Base-by-base conservation (phyloP, 23 red algal species). In the Gracilaria gracilis region DNA sequence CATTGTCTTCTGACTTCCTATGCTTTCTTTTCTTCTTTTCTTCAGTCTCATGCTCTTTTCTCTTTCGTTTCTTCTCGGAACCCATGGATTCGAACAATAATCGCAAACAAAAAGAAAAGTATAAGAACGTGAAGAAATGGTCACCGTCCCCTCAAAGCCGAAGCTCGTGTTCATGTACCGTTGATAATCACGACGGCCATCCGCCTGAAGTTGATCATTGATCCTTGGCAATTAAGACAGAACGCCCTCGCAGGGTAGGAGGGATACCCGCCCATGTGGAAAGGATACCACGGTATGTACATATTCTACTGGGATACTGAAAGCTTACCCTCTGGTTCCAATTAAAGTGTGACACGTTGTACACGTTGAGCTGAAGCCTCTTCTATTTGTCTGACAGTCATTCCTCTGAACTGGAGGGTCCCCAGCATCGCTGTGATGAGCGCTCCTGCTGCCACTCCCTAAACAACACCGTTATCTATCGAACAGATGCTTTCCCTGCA, bases 31-130 rank as follows among this genome's bases (percentile, higher is more conserved):
- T 58, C 78, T 92, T 71, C 40, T 61, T 67, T 37, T 84, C 80
- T 9, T 77, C 79, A 27, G 47, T 57, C 5, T 74, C 89, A 35
- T 77, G 69, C 17, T 84, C 80, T 55, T 36, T 32, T 57, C 89
- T 67, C 67, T 92, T 92, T 57, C 89, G 57, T 44, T 92, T 92
- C 67, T 92, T 92, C 27, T 92, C 89, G 11, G 89, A 92, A 64
- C 89, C 89, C 89, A 92, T 92, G 23, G 21, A 77, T 31, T 67
- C 14, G 51, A 55, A 9, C 16, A 20, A 24, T 20, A 69, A 65
- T 31, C 23, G 25, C 27, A 24, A 9, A 28, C 23, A 65, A 6
- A 25, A 65, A 31, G 4, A 24, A 2, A 65, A 32, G 23, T 28
- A 28, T 9, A 65, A 32, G 9, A 13, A 25, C 9, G 25, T 4